A percentile compares a stretch with the other conserved stretches of the same genome.
Evolutionary conservation across 2,329 filamentous ascomycete species (phyloP).

Genomic region (Anthostomella pinea): DNA sequence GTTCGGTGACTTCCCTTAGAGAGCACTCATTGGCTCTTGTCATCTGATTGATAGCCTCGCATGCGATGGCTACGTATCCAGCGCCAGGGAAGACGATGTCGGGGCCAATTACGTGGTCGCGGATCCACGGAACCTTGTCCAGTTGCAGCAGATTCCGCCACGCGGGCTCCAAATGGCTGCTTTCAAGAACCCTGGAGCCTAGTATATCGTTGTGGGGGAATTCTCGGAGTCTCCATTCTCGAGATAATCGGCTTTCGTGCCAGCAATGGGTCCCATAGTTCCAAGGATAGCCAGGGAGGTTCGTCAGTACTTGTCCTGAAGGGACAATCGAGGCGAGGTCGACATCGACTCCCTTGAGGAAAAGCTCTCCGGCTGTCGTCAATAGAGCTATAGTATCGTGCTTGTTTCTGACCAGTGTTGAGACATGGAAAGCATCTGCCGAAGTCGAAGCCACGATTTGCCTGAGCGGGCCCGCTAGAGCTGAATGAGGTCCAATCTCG

Average conservation of each 20-base stretch:
- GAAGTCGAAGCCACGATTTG: slow-evolving; percentile 17
- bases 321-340: slow-evolving; percentile 12
- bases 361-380: slow-evolving; percentile 15
- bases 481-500: slow-evolving; percentile 26
- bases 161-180: slow-evolving; percentile 28
- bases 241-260: slow-evolving; percentile 19
- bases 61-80: slow-evolving; percentile 42
- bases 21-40: too few species aligned
- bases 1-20: too few species aligned
- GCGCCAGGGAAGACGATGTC: slow-evolving; percentile 42
- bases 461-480: slow-evolving; percentile 20
- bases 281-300: slow-evolving; percentile 25
- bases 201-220: slow-evolving; percentile 28
- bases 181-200: slow-evolving; percentile 30
- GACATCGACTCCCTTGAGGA: slow-evolving; percentile 4
- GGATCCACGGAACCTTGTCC: slow-evolving; percentile 42
- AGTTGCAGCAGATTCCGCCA: slow-evolving; percentile 42
- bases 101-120: slow-evolving; percentile 39
- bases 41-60: slow-evolving; percentile 35
- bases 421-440: slow-evolving; percentile 8
- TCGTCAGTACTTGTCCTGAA: slow-evolving; percentile 10
- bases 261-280: slow-evolving; percentile 20
- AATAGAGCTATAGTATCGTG: slow-evolving; percentile 12
- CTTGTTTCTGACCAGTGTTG: slow-evolving; percentile 12
- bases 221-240: slow-evolving; percentile 17